These are phyloP conservation scores for Ophiocordyceps robertsii DNA, from an alignment of 2,329 filamentous ascomycete genomes.

Conservation along the genomic window DNA sequence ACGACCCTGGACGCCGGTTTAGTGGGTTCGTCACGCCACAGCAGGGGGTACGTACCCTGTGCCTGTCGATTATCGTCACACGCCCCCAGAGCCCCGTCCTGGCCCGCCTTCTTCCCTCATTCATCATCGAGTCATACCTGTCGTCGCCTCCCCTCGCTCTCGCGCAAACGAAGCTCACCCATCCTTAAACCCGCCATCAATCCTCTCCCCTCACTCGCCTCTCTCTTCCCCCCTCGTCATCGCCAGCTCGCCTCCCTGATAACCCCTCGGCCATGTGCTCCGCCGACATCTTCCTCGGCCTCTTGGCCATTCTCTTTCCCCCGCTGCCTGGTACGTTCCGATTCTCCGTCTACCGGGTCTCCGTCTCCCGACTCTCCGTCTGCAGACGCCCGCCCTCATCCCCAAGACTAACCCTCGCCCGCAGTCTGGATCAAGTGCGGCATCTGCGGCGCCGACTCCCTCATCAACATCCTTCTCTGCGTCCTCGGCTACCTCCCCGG, in stretches of 20 bases:
- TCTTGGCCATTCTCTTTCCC: conserved; percentile 9
- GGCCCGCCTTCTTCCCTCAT: too few species aligned
- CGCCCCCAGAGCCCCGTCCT: too few species aligned
- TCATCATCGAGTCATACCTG: too few species aligned
- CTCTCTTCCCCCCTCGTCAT: neutral
- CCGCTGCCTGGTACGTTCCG: conserved; percentile 35
- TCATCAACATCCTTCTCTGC: conserved; percentile 93
- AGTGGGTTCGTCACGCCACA: too few species aligned
- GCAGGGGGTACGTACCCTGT: too few species aligned
- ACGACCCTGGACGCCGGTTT: too few species aligned
- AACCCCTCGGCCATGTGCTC: conserved; percentile 36
- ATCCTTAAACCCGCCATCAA: neutral
- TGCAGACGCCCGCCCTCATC: neutral
- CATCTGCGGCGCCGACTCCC: conserved; percentile 78
- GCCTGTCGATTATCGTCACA: too few species aligned
- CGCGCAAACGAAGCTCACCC: too few species aligned
- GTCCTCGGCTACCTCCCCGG: conserved; percentile 69
- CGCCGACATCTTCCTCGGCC: conserved; percentile 46
- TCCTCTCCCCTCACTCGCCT: too few species aligned
- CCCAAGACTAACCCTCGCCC: neutral
- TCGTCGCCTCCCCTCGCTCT: too few species aligned
- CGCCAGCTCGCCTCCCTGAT: neutral
- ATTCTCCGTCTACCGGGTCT: too few species aligned
- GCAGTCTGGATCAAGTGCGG: conserved; percentile 94
- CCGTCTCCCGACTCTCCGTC: neutral